These are phyloP conservation scores for Pyrus betulifolia DNA, from an alignment of 306 rosid genomes.

Conservation along the genomic window DNA sequence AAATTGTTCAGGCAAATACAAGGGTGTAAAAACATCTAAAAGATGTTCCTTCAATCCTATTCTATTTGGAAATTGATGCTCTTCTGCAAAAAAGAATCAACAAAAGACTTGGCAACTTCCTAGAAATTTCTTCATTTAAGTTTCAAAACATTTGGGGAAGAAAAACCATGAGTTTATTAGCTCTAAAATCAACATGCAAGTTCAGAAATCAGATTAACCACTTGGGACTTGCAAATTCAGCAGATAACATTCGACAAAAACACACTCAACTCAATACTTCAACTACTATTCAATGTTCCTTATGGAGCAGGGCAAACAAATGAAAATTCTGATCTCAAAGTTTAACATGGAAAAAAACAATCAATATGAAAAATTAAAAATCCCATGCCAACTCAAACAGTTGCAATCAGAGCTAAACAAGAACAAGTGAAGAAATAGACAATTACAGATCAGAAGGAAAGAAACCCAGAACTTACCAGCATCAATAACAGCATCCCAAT, in stretches of 20 bases:
- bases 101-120: not conserved
- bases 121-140: not conserved
- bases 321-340: not conserved
- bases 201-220: too few species aligned
- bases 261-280: not conserved
- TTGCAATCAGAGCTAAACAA: not conserved
- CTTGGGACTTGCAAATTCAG: not conserved
- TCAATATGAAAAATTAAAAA: not conserved
- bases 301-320: not conserved
- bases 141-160: not conserved
- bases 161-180: not conserved
- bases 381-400: not conserved
- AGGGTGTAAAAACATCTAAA: not conserved
- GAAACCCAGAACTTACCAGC: constrained; percentile 55
- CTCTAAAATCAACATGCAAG: not conserved
- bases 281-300: not conserved
- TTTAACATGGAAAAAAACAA: not conserved
- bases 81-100: not conserved
- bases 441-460: not conserved
- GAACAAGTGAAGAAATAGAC: not conserved
- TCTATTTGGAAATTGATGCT: not conserved
- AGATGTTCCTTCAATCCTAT: not conserved
- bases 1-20: not conserved
- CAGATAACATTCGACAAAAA: not conserved
- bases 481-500: constrained; percentile 97